phyloP scores from a whole-genome alignment of 176 grass and related monocot genomes.

The Juncus inflexus region DNA sequence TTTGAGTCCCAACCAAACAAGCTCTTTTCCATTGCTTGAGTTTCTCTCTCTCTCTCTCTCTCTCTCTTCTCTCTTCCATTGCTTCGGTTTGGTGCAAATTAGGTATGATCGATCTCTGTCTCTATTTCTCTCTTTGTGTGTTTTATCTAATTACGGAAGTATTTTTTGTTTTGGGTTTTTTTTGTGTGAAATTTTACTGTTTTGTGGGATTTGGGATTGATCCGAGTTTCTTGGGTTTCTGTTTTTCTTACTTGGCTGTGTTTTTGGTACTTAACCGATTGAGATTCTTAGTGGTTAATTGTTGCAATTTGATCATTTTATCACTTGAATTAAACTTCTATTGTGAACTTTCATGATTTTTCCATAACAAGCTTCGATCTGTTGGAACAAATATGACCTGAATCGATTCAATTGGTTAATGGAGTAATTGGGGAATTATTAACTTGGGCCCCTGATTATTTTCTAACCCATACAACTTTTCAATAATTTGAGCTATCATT shows the following conservation, averaged over 20 bases:
- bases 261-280: conserved; percentile 11
- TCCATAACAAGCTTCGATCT: neutral
- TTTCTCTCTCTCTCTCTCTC: conserved; percentile 24
- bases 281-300: neutral
- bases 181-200: neutral
- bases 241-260: neutral
- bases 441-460: neutral
- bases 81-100: conserved; percentile 1
- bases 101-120: neutral
- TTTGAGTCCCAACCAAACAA: no score
- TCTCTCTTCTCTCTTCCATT: conserved; percentile 7
- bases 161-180: conserved; percentile 15
- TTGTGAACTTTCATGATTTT: neutral
- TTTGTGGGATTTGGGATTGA: neutral
- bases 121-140: neutral
- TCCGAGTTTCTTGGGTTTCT: no score
- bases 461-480: neutral
- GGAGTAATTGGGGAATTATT: neutral
- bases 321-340: conserved; percentile 5
- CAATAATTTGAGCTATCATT: neutral
- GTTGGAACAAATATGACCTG: conserved; percentile 1
- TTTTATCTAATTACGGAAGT: neutral
- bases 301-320: neutral
- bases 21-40: neutral
- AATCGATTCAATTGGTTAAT: neutral